These are phyloP conservation scores for Cercospora brassicicola DNA, from an alignment of 2,329 filamentous ascomycete species.

Conservation along the genomic window DNA sequence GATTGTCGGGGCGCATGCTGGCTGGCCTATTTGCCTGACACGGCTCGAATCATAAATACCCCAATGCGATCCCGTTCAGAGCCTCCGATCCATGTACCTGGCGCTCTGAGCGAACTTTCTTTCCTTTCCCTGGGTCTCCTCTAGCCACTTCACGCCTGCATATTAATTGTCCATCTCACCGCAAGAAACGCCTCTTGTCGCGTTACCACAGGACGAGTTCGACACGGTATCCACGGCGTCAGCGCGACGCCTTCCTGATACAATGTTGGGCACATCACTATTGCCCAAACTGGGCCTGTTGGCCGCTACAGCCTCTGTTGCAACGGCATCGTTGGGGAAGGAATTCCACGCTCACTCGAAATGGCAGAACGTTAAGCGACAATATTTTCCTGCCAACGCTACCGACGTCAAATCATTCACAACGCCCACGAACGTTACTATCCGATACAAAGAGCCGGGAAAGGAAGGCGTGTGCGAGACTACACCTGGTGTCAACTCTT, in stretches of 20 bases:
- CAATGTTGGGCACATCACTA: conserved; percentile 3
- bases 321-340: conserved; percentile 7
- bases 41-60: neutral
- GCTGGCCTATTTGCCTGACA: neutral
- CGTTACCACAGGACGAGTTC: neutral
- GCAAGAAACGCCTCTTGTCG: neutral
- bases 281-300: neutral
- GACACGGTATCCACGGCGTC: neutral
- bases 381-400: conserved; percentile 42
- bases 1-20: neutral
- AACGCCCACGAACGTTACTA: conserved; percentile 36
- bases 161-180: neutral
- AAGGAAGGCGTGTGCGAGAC: conserved; percentile 47
- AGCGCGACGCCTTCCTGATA: neutral
- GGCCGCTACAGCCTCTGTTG: conserved; percentile 3
- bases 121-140: neutral
- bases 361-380: conserved; percentile 22
- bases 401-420: conserved; percentile 48
- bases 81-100: neutral
- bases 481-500: conserved; percentile 52
- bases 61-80: neutral
- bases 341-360: conserved; percentile 7
- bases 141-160: neutral
- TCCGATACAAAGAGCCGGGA: conserved; percentile 44
- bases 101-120: neutral